Conservation (phyloP, 2,329 filamentous ascomycete genomes). For the Venturia asperata region DNA sequence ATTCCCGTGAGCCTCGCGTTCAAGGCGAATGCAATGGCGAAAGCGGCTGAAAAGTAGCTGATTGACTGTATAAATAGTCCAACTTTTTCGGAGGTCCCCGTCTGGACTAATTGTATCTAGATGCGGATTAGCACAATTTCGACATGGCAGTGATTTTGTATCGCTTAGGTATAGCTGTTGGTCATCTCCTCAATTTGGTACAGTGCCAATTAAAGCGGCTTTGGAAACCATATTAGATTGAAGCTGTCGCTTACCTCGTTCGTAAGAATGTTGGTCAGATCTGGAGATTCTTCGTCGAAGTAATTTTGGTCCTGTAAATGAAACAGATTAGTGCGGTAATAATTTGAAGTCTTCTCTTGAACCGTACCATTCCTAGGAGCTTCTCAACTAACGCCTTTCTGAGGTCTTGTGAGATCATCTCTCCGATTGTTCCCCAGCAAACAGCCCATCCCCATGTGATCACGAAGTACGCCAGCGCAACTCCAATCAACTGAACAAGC, state of each 20-base stretch:
- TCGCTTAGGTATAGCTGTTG: background rate
- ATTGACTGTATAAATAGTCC: conserved; percentile 55
- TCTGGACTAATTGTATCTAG: conserved; percentile 41
- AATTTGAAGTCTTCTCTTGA: conserved; percentile 23
- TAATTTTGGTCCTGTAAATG: conserved; percentile 32
- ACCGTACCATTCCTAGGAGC: conserved; percentile 54
- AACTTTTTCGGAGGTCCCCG: conserved; percentile 65
- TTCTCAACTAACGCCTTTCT: conserved; percentile 53
- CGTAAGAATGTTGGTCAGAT: conserved; percentile 58
- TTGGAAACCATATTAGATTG: background rate
- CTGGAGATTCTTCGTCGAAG: conserved; percentile 59
- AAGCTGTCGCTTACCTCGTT: conserved; percentile 37
- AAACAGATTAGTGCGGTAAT: background rate
- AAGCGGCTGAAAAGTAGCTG: conserved; percentile 61
- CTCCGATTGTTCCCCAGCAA: conserved; percentile 58
- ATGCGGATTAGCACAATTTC: background rate
- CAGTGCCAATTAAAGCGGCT: background rate
- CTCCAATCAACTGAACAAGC: conserved; percentile 24
- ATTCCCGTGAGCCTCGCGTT: conserved; percentile 42
- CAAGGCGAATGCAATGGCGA: conserved; percentile 45
- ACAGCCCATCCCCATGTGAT: conserved; percentile 58
- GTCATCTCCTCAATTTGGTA: background rate
- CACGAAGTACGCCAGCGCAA: conserved; percentile 47
- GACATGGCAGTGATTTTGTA: background rate
- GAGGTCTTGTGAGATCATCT: conserved; percentile 56